phyloP scores from a whole-genome alignment of 768 basidiomycete genomes.

The Xerocomellus dryophilus region DNA sequence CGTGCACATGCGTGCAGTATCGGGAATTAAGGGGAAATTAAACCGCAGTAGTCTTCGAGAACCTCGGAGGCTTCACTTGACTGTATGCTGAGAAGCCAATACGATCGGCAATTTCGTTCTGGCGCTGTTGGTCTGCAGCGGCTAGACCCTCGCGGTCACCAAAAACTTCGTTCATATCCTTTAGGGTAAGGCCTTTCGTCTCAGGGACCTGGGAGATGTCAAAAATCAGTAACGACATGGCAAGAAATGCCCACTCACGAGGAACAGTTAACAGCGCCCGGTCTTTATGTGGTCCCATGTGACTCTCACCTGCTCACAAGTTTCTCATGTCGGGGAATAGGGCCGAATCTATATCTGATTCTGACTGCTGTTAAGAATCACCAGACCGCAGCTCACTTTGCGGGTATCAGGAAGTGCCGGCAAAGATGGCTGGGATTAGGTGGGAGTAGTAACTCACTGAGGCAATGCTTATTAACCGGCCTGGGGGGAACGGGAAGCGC shows the following conservation, averaged over 20 bases:
- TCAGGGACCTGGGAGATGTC: slow-evolving; percentile 51
- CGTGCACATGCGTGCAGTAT: not conserved
- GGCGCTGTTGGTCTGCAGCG: slow-evolving; percentile 51
- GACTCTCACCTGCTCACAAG: not conserved
- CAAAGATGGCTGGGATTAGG: not conserved
- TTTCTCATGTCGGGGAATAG: slow-evolving; percentile 1
- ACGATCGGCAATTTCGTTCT: slow-evolving; percentile 52
- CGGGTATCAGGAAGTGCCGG: not conserved
- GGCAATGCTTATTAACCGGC: no score
- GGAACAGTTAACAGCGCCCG: slow-evolving; percentile 36
- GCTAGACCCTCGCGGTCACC: slow-evolving; percentile 54
- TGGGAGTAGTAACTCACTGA: not conserved
- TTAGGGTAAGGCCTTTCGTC: slow-evolving; percentile 68
- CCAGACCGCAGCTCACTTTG: not conserved
- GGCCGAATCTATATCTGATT: not conserved
- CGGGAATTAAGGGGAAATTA: not conserved
- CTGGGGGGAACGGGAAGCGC: not conserved
- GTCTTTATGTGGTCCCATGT: no score
- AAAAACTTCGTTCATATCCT: slow-evolving; percentile 77
- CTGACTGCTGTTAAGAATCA: not conserved
- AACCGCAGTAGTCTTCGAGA: slow-evolving; percentile 7
- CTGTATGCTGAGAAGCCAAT: slow-evolving; percentile 53
- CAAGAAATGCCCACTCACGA: slow-evolving; percentile 39
- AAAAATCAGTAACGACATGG: not conserved
- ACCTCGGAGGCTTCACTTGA: slow-evolving; percentile 11